Conservation (phyloP, 2,329 filamentous ascomycete species). For the Penicillium sp. region DNA sequence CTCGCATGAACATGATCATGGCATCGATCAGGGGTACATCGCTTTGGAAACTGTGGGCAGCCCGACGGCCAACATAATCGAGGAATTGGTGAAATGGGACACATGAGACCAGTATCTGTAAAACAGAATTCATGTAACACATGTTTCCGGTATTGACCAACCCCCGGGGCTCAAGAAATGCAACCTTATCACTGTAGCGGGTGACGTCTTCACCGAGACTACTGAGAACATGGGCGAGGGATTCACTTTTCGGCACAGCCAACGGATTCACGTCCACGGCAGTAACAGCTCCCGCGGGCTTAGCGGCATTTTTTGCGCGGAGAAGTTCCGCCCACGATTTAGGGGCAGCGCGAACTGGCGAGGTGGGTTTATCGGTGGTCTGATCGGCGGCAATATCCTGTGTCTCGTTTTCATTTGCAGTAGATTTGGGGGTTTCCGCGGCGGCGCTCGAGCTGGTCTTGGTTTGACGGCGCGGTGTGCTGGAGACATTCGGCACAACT, state of each 20-base stretch:
- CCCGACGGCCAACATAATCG: conserved; percentile 75
- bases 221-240: conserved; percentile 69
- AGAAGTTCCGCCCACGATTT: conserved; percentile 67
- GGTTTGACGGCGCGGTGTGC: conserved; percentile 30
- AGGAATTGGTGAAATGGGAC: conserved; percentile 91
- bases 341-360: conserved; percentile 45
- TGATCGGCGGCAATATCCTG: conserved; percentile 6
- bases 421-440: conserved; percentile 34
- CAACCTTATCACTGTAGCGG: conserved; percentile 55
- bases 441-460: conserved; percentile 33
- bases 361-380: conserved; percentile 30
- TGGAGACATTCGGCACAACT: conserved; percentile 37
- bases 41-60: conserved; percentile 87
- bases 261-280: conserved; percentile 37
- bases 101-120: conserved; percentile 93
- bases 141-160: conserved; percentile 97
- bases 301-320: conserved; percentile 44
- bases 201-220: conserved; percentile 63
- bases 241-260: conserved; percentile 49
- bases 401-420: conserved; percentile 7
- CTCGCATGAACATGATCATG: conserved; percentile 94
- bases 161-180: conserved; percentile 86
- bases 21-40: conserved; percentile 90
- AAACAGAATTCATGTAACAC: conserved; percentile 99
- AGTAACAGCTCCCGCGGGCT: conserved; percentile 26